Conservation (phyloP, 2,329 filamentous ascomycete genomes). For the Sporothrix phasma region DNA sequence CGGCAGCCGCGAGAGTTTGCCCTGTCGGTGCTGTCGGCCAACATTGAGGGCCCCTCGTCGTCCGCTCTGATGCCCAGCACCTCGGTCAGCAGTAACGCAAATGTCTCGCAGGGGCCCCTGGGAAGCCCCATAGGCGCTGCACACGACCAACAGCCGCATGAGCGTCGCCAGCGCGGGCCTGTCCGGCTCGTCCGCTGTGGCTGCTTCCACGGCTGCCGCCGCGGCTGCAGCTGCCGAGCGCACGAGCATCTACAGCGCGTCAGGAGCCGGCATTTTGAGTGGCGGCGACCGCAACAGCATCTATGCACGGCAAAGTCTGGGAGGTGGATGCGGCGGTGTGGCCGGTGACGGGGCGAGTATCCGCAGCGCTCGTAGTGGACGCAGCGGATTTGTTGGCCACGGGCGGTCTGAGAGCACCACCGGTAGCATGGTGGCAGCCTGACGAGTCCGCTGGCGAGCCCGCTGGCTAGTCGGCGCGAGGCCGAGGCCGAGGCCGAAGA, state of each 20-base stretch:
- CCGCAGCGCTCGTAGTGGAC: constrained; percentile 71
- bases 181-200: constrained; percentile 28
- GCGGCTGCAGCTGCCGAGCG: constrained; percentile 42
- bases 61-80: constrained; percentile 41
- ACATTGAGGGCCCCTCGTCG: constrained; percentile 41
- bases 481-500: constrained; percentile 4
- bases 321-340: constrained; percentile 30
- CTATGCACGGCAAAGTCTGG: constrained; percentile 42
- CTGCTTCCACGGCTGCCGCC: constrained; percentile 21
- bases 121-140: constrained; percentile 34
- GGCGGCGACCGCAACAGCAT: constrained; percentile 75
- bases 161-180: constrained; percentile 20
- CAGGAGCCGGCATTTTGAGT: constrained; percentile 46
- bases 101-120: constrained; percentile 29
- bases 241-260: constrained; percentile 72
- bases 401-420: constrained; percentile 71
- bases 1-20: constrained; percentile 69
- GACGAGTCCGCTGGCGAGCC: constrained; percentile 52
- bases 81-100: constrained; percentile 35
- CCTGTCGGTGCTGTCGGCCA: constrained; percentile 70
- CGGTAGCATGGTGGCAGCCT: constrained; percentile 56
- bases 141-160: constrained; percentile 34
- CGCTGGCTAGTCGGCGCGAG: constrained; percentile 37
- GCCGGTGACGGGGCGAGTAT: constrained; percentile 60
- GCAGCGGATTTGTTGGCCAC: constrained; percentile 69